phyloP scores from a whole-genome alignment of 1,139 yeast species.

The Yamadazyma triangularis region DNA sequence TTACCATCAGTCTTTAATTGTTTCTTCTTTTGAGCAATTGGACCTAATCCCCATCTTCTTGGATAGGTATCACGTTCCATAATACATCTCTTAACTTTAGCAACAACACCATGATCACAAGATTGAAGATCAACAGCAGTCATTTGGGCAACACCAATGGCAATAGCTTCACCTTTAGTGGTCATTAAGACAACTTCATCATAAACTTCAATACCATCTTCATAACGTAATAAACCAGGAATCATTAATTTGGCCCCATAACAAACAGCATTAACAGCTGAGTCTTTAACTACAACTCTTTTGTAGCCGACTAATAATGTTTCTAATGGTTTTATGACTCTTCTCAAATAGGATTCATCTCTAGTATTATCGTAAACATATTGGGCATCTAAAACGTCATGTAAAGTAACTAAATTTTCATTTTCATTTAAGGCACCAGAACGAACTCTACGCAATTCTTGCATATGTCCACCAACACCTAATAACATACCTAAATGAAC shows the following conservation, averaged over 20 bases:
- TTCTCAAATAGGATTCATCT: constrained; percentile 92
- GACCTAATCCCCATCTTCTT: constrained; percentile 99
- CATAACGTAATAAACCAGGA: constrained; percentile 96
- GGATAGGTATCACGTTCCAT: constrained; percentile 99
- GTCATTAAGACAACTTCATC: constrained; percentile 98
- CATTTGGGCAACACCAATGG: constrained; percentile 98
- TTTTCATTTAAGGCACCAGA: constrained; percentile 92
- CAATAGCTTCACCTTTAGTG: constrained; percentile 99
- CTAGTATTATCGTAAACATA: constrained; percentile 96
- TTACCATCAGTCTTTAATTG: constrained; percentile 97
- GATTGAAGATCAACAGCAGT: constrained; percentile 94
- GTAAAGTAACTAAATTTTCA: constrained; percentile 91
- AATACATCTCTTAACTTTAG: constrained; percentile 97
- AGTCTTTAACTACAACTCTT: constrained; percentile 95
- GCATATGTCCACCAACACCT: constrained; percentile 99
- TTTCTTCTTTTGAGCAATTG: constrained; percentile 97
- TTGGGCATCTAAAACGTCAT: constrained; percentile 97
- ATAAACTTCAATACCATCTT: constrained; percentile 94
- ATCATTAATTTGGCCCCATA: constrained; percentile 99
- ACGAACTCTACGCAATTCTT: constrained; percentile 98
- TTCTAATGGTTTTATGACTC: constrained; percentile 93
- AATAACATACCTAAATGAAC: constrained; percentile 97
- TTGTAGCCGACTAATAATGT: constrained; percentile 90
- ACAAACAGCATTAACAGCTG: constrained; percentile 97
- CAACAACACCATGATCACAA: constrained; percentile 98